phyloP scores from a whole-genome alignment of 1,284 basidiomycete species.

The Malassezia sympodialis region DNA sequence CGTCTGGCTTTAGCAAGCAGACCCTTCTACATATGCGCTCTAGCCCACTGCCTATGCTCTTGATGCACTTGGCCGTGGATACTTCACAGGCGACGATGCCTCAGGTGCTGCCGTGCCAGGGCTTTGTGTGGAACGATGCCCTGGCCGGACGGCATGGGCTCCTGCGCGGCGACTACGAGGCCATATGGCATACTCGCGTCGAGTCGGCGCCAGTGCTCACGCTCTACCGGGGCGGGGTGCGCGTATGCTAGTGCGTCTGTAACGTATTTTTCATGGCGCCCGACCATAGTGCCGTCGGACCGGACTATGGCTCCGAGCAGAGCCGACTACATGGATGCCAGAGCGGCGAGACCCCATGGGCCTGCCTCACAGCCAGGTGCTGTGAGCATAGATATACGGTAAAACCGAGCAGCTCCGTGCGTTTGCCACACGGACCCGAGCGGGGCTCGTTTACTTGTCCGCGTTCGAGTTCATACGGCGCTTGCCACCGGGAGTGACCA shows the following conservation, averaged over 20 bases:
- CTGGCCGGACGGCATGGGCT: slow-evolving; percentile 5
- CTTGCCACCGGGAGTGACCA: slow-evolving; percentile 79
- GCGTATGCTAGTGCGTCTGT: background rate
- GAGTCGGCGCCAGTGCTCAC: background rate
- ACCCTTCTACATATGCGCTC: slow-evolving; percentile 24
- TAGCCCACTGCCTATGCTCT: slow-evolving; percentile 22
- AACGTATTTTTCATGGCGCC: slow-evolving; percentile 2
- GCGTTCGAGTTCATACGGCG: slow-evolving; percentile 63
- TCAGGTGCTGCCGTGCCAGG: background rate
- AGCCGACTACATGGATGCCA: slow-evolving; percentile 1
- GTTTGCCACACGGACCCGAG: background rate
- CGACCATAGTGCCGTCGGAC: background rate
- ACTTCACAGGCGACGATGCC: background rate
- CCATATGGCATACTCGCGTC: background rate
- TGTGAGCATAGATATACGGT: slow-evolving; percentile 3
- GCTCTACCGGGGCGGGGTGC: slow-evolving; percentile 4
- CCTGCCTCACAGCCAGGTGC: background rate
- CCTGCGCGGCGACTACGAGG: slow-evolving; percentile 5
- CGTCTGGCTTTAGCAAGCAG: slow-evolving; percentile 31
- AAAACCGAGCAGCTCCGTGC: background rate
- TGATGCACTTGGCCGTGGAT: slow-evolving; percentile 22
- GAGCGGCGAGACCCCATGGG: background rate
- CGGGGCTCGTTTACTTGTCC: slow-evolving; percentile 47
- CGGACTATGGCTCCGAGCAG: slow-evolving; percentile 2
- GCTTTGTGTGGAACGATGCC: slow-evolving; percentile 18